Conservation (phyloP, 352 stramenopile species). For the Pythium plurisporium region DNA sequence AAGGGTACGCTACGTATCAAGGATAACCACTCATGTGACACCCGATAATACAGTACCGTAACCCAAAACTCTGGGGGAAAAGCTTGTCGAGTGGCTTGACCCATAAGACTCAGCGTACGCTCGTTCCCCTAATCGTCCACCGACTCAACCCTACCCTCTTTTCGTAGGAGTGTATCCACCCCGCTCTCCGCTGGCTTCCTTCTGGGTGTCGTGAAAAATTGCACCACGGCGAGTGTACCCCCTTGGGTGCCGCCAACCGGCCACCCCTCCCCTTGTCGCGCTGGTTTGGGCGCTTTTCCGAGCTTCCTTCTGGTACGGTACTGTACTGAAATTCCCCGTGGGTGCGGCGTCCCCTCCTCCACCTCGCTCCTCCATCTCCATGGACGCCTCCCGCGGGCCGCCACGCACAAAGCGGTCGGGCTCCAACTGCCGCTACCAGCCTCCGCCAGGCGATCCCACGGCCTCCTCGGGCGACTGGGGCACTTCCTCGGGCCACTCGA, state of each 20-base stretch:
- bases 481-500: neutral
- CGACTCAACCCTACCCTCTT: neutral
- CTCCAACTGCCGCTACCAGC: conserved; percentile 18
- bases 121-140: neutral
- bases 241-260: too few relatives aligned
- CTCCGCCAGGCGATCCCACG: neutral
- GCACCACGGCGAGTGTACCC: too few relatives aligned
- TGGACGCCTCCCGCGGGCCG: conserved; percentile 7
- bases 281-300: too few relatives aligned
- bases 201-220: neutral
- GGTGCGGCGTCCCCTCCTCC: neutral
- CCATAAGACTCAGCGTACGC: too few relatives aligned
- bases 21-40: too few relatives aligned
- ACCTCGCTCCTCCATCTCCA: neutral
- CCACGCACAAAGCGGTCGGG: conserved; percentile 12
- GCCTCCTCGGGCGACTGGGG: neutral
- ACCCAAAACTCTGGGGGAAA: too few relatives aligned
- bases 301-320: neutral
- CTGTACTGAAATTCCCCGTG: neutral
- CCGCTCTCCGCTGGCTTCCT: neutral
- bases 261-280: too few relatives aligned
- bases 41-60: too few relatives aligned
- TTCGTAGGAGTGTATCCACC: neutral
- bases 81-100: too few relatives aligned
- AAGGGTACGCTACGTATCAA: too few relatives aligned